Evolutionary conservation across 306 rosid genomes (phyloP).

Genomic region (Gynostemma pentaphyllum): DNA sequence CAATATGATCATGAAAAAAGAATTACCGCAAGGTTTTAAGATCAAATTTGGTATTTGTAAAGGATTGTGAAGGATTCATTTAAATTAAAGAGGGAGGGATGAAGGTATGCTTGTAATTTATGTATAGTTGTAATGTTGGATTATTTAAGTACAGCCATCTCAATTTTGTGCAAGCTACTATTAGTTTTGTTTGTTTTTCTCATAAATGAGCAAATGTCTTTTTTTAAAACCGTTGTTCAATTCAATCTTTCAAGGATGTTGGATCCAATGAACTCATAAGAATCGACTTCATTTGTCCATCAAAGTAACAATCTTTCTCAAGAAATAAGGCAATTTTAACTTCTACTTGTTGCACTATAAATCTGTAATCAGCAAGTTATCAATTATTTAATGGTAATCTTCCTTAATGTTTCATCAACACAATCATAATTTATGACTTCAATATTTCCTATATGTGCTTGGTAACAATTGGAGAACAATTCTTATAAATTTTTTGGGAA

Average conservation of each 20-base stretch:
- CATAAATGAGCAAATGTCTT: background rate
- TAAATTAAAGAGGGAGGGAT: constrained; percentile 28
- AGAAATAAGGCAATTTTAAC: too few species aligned
- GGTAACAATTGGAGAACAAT: background rate
- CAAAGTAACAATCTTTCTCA: too few species aligned
- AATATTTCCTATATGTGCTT: too few species aligned
- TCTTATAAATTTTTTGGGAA: background rate
- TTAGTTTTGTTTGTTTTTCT: constrained; percentile 4
- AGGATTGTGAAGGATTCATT: constrained; percentile 20
- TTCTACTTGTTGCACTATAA: too few species aligned
- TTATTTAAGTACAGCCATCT: too few species aligned
- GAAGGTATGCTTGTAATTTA: constrained; percentile 42
- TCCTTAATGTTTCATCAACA: background rate
- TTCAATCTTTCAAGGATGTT: constrained; percentile 1
- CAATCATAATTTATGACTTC: too few species aligned
- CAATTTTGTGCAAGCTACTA: background rate
- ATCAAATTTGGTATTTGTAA: constrained; percentile 34
- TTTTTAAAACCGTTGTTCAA: background rate
- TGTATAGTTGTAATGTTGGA: constrained; percentile 21
- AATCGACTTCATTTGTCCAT: too few species aligned
- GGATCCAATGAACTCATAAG: too few species aligned
- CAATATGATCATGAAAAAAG: background rate
- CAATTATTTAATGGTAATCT: background rate
- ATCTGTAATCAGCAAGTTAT: too few species aligned
- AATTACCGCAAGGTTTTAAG: constrained; percentile 5